Conservation (phyloP, 2,329 filamentous ascomycete genomes). For the Pezicula radicicola region DNA sequence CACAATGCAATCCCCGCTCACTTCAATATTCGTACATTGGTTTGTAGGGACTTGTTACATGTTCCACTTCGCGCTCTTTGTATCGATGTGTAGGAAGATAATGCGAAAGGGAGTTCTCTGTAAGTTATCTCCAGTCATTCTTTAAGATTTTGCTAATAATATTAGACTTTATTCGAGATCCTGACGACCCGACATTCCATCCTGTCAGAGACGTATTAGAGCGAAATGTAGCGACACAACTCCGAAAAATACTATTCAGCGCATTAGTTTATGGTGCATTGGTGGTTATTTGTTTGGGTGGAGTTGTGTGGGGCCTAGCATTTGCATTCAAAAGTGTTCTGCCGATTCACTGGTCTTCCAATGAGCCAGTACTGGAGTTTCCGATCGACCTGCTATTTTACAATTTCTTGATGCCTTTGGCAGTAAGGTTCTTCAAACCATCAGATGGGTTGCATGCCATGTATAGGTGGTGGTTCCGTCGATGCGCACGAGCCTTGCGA, state of each 20-base stretch:
- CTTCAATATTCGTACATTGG: slow-evolving; percentile 96
- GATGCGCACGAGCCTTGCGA: slow-evolving; percentile 74
- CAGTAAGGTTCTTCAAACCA: slow-evolving; percentile 80
- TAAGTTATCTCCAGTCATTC: slow-evolving; percentile 41
- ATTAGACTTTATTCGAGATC: slow-evolving; percentile 91
- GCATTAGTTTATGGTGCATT: slow-evolving; percentile 92
- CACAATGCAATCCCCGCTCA: slow-evolving; percentile 74
- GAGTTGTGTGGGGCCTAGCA: slow-evolving; percentile 89
- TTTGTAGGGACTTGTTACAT: slow-evolving; percentile 98
- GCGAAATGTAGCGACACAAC: slow-evolving; percentile 84
- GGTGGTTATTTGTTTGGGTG: slow-evolving; percentile 88
- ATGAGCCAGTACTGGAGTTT: slow-evolving; percentile 90
- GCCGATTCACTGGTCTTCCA: slow-evolving; percentile 90
- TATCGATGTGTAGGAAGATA: slow-evolving; percentile 98
- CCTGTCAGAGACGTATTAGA: slow-evolving; percentile 96
- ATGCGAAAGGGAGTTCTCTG: slow-evolving; percentile 92
- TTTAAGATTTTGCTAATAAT: slow-evolving; percentile 26
- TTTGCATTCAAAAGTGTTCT: slow-evolving; percentile 68
- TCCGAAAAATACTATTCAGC: slow-evolving; percentile 94
- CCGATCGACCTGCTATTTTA: slow-evolving; percentile 93
- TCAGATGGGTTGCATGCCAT: slow-evolving; percentile 79
- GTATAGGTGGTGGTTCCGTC: slow-evolving; percentile 96
- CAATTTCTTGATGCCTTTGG: slow-evolving; percentile 90
- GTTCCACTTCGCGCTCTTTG: slow-evolving; percentile 99
- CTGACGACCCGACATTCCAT: slow-evolving; percentile 97